These are phyloP conservation scores for Linum lewisii DNA, from an alignment of 345 rosid species.

Conservation along the genomic window DNA sequence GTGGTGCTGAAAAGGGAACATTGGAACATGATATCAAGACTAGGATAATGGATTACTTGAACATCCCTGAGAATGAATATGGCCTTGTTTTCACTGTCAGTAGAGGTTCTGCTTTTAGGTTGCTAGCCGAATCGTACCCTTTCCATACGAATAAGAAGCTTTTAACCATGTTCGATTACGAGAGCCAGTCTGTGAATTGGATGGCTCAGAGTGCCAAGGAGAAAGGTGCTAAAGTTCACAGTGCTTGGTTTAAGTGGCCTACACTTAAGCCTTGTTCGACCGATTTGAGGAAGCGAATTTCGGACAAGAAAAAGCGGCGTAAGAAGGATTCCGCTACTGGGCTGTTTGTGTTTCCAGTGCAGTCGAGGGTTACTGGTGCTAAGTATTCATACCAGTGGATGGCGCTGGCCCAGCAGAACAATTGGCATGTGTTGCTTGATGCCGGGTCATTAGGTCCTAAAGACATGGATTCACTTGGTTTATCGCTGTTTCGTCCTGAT, in stretches of 20 bases:
- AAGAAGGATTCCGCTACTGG: slow-evolving; percentile 89
- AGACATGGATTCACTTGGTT: slow-evolving; percentile 97
- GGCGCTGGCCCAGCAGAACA: slow-evolving; percentile 97
- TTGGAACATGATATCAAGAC: slow-evolving; percentile 83
- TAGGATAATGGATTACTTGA: slow-evolving; percentile 92
- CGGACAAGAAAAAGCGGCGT: slow-evolving; percentile 68
- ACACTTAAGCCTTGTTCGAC: slow-evolving; percentile 92
- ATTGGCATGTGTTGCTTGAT: slow-evolving; percentile 98
- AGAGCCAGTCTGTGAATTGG: slow-evolving; percentile 96
- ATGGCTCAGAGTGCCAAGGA: slow-evolving; percentile 95
- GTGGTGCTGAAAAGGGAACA: slow-evolving; percentile 88
- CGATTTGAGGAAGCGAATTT: slow-evolving; percentile 84
- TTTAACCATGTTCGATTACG: slow-evolving; percentile 95
- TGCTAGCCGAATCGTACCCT: slow-evolving; percentile 92
- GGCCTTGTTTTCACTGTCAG: slow-evolving; percentile 99
- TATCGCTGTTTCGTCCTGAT: slow-evolving; percentile 94
- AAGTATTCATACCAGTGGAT: slow-evolving; percentile 99
- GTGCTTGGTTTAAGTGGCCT: slow-evolving; percentile 99
- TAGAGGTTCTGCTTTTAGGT: slow-evolving; percentile 95
- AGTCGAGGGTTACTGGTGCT: slow-evolving; percentile 91
- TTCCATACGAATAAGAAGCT: slow-evolving; percentile 90
- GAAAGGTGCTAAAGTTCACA: slow-evolving; percentile 81
- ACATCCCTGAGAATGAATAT: slow-evolving; percentile 92
- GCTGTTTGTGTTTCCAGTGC: slow-evolving; percentile 94
- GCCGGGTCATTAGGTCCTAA: slow-evolving; percentile 99